These are phyloP conservation scores for Lathyrus oleraceus DNA, from an alignment of 306 rosid species.

Conservation along the genomic window DNA sequence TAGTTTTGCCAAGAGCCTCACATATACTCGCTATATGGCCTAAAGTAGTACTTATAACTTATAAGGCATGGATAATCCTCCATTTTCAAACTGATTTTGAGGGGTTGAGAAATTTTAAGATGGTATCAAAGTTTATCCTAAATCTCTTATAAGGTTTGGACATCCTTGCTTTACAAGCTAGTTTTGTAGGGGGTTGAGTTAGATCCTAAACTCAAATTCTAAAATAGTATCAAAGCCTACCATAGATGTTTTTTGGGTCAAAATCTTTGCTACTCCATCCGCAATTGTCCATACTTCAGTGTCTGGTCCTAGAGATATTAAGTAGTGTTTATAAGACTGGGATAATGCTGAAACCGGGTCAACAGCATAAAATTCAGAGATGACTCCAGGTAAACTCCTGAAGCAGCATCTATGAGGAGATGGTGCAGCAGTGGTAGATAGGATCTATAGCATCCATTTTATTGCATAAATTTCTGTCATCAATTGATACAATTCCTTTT, in stretches of 20 bases:
- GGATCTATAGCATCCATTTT: neutral
- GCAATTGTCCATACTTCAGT: neutral
- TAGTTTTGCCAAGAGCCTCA: neutral
- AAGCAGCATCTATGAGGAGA: neutral
- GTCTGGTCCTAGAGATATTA: neutral
- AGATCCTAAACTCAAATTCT: neutral
- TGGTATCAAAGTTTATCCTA: neutral
- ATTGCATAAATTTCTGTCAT: neutral
- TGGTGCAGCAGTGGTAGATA: neutral
- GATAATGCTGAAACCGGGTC: neutral
- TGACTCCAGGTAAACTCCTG: neutral
- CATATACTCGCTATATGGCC: neutral
- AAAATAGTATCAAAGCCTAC: neutral
- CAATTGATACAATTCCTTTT: slow-evolving; percentile 1
- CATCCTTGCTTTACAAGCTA: neutral
- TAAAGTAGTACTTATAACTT: neutral
- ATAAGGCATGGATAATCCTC: neutral
- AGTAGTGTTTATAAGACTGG: neutral
- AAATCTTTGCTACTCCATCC: neutral
- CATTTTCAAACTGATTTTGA: neutral
- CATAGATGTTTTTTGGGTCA: neutral
- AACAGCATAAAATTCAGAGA: neutral
- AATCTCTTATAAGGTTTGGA: neutral
- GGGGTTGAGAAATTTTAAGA: neutral
- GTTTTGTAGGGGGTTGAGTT: neutral